Evolutionary conservation across 768 basidiomycete genomes (phyloP).

Genomic region (Lentinus tigrinus): DNA sequence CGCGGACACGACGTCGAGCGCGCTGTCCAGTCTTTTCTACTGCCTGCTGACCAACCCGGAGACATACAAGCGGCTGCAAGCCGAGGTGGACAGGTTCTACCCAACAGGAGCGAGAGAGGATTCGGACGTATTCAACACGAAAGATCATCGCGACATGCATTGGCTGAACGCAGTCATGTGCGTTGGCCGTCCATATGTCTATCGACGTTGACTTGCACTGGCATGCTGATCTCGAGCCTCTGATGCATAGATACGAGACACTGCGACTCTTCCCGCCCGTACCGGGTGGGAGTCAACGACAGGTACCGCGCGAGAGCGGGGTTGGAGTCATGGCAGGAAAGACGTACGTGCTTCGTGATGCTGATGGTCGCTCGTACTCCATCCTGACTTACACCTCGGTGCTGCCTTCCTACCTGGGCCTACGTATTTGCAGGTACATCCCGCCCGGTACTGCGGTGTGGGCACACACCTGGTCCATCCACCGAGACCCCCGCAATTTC

Average conservation of each 20-base stretch:
- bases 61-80: constrained; percentile 18
- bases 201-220: neutral
- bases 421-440: constrained; percentile 9
- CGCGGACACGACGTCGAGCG: constrained; percentile 29
- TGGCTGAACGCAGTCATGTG: constrained; percentile 37
- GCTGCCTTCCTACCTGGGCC: neutral
- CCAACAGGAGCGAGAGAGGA: constrained; percentile 20
- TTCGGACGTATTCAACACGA: constrained; percentile 19
- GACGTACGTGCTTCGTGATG: constrained; percentile 22
- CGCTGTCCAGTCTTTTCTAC: constrained; percentile 28
- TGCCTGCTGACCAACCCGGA: constrained; percentile 21
- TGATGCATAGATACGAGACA: constrained; percentile 39
- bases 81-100: constrained; percentile 26
- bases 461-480: constrained; percentile 39
- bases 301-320: constrained; percentile 23
- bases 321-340: constrained; percentile 32
- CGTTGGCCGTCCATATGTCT: too few species aligned
- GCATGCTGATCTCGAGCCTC: neutral
- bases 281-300: constrained; percentile 36
- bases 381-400: too few species aligned
- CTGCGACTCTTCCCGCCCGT: constrained; percentile 43
- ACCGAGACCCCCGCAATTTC: constrained; percentile 45
- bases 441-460: constrained; percentile 20
- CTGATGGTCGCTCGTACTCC: too few species aligned
- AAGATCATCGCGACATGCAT: constrained; percentile 25